Evolutionary conservation across 2,329 filamentous ascomycete genomes (phyloP), one percentile per base, ranked within the genome.

Genomic region (Penicillium janthinellum): DNA sequence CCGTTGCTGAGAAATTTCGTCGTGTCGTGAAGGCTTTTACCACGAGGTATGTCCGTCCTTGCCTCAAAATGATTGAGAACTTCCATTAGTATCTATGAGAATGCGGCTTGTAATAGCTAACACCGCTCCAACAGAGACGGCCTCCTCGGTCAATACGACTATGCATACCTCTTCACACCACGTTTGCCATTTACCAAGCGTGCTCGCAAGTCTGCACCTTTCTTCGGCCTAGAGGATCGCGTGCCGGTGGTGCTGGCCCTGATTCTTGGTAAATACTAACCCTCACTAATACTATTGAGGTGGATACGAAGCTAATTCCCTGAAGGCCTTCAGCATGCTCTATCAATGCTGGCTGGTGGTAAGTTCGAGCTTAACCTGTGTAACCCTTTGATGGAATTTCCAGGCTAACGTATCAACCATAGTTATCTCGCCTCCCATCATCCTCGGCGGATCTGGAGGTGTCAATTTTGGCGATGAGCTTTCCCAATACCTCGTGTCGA

Each of bases 141-240:
- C 12, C 83, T 96, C 28, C 76, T 97, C 57, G 93, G 93, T 63
- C 83, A 87, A 68, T 97, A 97, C 76, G 90, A 97, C 82, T 97
- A 97, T 83, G 90, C 75, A 38, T 95, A 92, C 71, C 87, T 97
- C 42, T 96, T 97, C 82, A 86, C 81, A 22, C 90, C 84, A 1
- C 92, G 90, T 66, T 77, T 96, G 22, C 93, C 93, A 0, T 96
- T 96, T 75, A 87, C 95, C 82, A 87, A 84, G 71, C 86, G 84
- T 73, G 69, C 78, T 8, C 79, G 79, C 15, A 78, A 80, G 58
- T 79, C 82, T n/a, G 84, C 86, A 2, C 88, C 88, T 0, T 90
- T 90, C 75, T 90, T 90, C 67, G 88, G 87, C 6, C 82, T 90
- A 3, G 79, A 90, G 62, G 88, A 89, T 67, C 78, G 79, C n/a